Evolutionary conservation across 2,329 filamentous ascomycete genomes (phyloP), one percentile per base, ranked within the genome.

Genomic region (Beauveria varroae): DNA sequence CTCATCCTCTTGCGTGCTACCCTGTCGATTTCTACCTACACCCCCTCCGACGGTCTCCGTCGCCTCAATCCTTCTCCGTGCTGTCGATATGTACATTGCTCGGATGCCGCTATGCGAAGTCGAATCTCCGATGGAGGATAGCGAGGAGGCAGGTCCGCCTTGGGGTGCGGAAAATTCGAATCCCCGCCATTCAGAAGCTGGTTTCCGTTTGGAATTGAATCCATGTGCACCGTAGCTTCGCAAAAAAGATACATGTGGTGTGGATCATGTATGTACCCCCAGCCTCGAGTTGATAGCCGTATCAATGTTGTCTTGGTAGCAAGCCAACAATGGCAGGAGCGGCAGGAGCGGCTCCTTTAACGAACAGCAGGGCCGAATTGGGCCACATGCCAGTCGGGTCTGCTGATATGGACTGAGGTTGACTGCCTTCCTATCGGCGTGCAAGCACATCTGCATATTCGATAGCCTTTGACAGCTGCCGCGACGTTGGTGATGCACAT

Each of bases 1-100:
- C 37, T 54, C 51, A 54, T 28, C 4, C 6, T 54, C 37, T 34
- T 20, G 34, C 20, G 34, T 53, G 12, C 34, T 8, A 41, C 51
- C 20, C 20, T n/a, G 14, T 3, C 30, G 12, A 10, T 26, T 18
- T 26, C 24, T 54, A 54, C 18, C 6, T 22, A 3, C 51, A 54
- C 51, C 26, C 51, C 51, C 51, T 43, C 51, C 51, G 37, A 54
- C 51, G 22, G 51, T 54, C 37, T 54, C 51, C 51, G 51, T 54
- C 51, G 51, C 51, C 51, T 12, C 14, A 20, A 43, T 18, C 1
- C 34, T 26, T 37, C 34, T 53, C 51, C 34, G 51, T 26, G 14
- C 16, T 22, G 20, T 18, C n/a, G 44, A 47, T 26, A 14, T 22
- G 10, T 22, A 52, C 49, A 37, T 28, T 43, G 51, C 51, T 54